Conservation (phyloP, 176 grass and related monocot species). For the Zoysia pacifica region DNA sequence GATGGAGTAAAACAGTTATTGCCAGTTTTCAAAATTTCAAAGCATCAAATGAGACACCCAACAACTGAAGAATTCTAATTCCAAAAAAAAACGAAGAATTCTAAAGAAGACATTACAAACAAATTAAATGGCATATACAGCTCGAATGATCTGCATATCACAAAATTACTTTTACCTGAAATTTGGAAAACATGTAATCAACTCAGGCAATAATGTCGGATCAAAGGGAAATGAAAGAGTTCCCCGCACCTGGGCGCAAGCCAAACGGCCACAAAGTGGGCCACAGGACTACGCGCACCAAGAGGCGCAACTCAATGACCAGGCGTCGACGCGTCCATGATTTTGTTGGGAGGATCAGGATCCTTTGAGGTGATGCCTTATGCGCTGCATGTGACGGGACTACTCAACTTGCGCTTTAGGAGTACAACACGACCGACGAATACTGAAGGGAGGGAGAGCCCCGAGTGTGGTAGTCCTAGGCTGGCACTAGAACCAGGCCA, state of each 20-base stretch:
- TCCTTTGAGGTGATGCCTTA: conserved; percentile 26
- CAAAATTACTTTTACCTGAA: not conserved
- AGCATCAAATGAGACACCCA: not conserved
- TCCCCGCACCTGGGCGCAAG: conserved; percentile 3
- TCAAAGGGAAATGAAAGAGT: not conserved
- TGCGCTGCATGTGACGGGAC: conserved; percentile 42
- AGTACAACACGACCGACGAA: not conserved
- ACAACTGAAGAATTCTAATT: not conserved
- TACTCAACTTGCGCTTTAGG: not conserved
- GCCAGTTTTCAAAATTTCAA: not conserved
- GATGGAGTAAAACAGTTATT: too few relatives aligned
- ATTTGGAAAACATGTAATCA: not conserved
- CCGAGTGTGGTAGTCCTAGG: conserved; percentile 27
- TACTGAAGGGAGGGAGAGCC: not conserved
- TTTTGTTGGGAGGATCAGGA: conserved; percentile 19
- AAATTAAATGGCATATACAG: not conserved
- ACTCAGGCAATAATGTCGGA: not conserved
- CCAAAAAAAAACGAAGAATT: not conserved
- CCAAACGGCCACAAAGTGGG: conserved; percentile 18
- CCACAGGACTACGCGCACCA: not conserved
- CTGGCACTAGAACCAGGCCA: conserved; percentile 5
- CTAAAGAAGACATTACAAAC: not conserved
- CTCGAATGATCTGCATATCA: not conserved
- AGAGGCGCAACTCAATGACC: not conserved
- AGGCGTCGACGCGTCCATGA: conserved; percentile 17